These are phyloP conservation scores for Westerdykella sp. DNA, from an alignment of 2,329 filamentous ascomycete species.

Conservation along the genomic window DNA sequence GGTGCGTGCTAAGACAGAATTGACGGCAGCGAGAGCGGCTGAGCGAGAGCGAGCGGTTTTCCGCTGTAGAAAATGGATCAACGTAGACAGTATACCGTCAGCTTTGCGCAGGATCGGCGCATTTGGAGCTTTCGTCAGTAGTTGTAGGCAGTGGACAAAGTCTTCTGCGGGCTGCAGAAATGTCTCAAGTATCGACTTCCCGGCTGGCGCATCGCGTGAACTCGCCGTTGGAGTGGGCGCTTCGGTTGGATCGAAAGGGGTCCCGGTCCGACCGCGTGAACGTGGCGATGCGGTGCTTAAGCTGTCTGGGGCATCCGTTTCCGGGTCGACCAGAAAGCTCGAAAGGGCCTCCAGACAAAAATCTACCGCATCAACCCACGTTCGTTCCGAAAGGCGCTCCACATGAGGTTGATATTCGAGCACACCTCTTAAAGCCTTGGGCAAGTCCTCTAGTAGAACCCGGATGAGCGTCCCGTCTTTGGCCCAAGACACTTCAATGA, in stretches of 20 bases:
- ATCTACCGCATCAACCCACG: slow-evolving; percentile 63
- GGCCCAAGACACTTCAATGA: slow-evolving; percentile 65
- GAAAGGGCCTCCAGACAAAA: slow-evolving; percentile 64
- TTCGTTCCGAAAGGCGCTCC: slow-evolving; percentile 64
- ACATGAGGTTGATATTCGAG: slow-evolving; percentile 69
- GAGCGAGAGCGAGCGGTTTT: slow-evolving; percentile 61
- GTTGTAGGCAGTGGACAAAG: slow-evolving; percentile 57
- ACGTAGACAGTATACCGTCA: slow-evolving; percentile 50
- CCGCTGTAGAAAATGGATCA: slow-evolving; percentile 57
- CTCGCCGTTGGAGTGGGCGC: slow-evolving; percentile 18
- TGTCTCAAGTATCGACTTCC: slow-evolving; percentile 17
- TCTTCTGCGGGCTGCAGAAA: slow-evolving; percentile 26
- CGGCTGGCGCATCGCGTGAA: slow-evolving; percentile 15
- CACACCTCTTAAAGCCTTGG: slow-evolving; percentile 65
- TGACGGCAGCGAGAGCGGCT: slow-evolving; percentile 68
- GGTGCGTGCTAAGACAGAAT: slow-evolving; percentile 59
- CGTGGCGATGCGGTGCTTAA: slow-evolving; percentile 19
- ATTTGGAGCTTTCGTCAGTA: slow-evolving; percentile 59
- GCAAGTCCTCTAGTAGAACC: slow-evolving; percentile 68
- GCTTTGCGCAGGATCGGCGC: slow-evolving; percentile 57
- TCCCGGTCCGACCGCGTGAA: slow-evolving; percentile 25
- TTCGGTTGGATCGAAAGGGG: slow-evolving; percentile 26
- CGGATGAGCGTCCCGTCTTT: slow-evolving; percentile 58
- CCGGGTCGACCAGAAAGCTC: slow-evolving; percentile 19
- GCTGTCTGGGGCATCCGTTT: slow-evolving; percentile 20